Base-by-base conservation (phyloP, 1,139 yeast genomes). In the Suhomyces taliae region DNA sequence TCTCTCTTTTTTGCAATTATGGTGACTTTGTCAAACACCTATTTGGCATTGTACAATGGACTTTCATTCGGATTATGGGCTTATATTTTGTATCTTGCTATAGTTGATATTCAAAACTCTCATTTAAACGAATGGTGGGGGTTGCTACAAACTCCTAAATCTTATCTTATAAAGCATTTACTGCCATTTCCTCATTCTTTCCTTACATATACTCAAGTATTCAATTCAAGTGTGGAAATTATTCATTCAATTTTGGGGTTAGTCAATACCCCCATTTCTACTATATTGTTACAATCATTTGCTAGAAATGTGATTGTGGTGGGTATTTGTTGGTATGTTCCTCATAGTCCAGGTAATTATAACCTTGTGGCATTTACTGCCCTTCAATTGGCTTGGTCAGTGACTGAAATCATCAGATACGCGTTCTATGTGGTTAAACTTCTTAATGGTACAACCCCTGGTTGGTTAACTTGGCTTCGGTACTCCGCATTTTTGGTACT, bases 61-160 rank as follows among this genome's bases (percentile, higher is more conserved):
- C 52, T 79, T 10, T 83, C 93, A 7, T 85, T 85, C 0, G 63
- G 78, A 8, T 70, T 87, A 11, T 90, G 97, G 97, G 68, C 73
- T 0, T 74, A 78, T 31, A 79, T 88, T 5, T 51, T 67, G 10
- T 36, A 48, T 27, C 37, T 43, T 12, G 57, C 66, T n/a, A 15
- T 54, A 27, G 43, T 27, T 11, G 66, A 62, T 43, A 40, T 58
- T 9, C 26, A 42, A 26, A 46, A 42, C 31, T 37, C 40, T 35
- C 29, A 15, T 11, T 11, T 29, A 9, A 11, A 29, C 4, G 32
- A 29, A 9, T 29, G 32, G 32, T 29, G 32, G 32, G 32, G 32
- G 4, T 29, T 29, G 7, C 7, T 29, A 9, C 11, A 29, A 11
- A 29, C 32, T 29, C 32, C 32, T 11, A 11, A 9, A 9, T 3